Conservation (phyloP, 768 basidiomycete genomes). For the Termitomyces sp. region DNA sequence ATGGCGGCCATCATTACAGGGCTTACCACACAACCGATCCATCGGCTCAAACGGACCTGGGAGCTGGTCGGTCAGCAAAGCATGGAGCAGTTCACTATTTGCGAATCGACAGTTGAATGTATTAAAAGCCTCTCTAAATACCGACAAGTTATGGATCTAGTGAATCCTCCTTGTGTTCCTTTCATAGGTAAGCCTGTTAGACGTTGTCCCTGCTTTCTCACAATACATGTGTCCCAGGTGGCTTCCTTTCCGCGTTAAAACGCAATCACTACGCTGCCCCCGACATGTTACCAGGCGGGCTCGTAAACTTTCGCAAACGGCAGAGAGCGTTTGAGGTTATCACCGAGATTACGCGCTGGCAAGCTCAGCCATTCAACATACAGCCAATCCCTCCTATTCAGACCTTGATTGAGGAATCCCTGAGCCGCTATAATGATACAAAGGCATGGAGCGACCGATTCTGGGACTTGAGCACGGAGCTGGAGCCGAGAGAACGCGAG, state of each 20-base stretch:
- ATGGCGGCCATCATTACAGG: conserved; percentile 96
- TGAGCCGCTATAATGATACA: conserved; percentile 65
- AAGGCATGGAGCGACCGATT: conserved; percentile 69
- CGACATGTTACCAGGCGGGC: conserved; percentile 70
- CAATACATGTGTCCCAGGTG: conserved; percentile 46
- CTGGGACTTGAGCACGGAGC: conserved; percentile 79
- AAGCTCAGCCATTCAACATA: conserved; percentile 86
- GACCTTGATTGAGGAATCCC: conserved; percentile 72
- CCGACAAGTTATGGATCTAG: conserved; percentile 71
- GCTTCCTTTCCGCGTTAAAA: conserved; percentile 90
- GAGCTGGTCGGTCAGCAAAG: conserved; percentile 77
- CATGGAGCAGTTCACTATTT: conserved; percentile 65
- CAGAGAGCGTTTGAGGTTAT: conserved; percentile 93
- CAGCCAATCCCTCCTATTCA: conserved; percentile 59
- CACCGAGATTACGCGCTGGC: conserved; percentile 94
- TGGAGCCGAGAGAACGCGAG: conserved; percentile 91
- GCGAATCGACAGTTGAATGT: conserved; percentile 88
- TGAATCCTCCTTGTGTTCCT: conserved; percentile 91
- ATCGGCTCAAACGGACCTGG: conserved; percentile 90
- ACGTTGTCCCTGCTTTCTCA: not conserved
- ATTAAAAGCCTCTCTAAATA: conserved; percentile 94
- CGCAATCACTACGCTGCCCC: conserved; percentile 97
- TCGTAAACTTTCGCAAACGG: conserved; percentile 95
- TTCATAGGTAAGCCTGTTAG: conserved; percentile 70
- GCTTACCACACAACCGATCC: conserved; percentile 88